A percentile compares a stretch with the other conserved stretches of the same genome.
Conservation (phyloP, 163 green algal genomes). For the Volvox carteri region DNA sequence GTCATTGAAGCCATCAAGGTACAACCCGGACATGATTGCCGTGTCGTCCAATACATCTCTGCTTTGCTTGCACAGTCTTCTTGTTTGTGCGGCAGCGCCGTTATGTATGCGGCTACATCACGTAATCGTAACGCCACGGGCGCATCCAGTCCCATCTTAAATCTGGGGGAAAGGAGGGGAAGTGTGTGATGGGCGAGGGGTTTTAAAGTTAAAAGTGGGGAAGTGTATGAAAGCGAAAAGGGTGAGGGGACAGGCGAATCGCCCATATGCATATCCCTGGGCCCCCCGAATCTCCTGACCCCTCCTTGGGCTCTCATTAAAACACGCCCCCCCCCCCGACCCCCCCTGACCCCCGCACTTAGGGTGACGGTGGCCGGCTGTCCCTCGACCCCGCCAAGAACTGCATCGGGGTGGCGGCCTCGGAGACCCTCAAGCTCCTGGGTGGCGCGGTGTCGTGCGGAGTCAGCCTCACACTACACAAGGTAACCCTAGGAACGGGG, state of each 20-base stretch:
- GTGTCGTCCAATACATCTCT: too few relatives aligned
- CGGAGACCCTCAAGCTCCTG: constrained; percentile 91
- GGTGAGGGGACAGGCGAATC: background rate
- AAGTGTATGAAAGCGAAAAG: too few relatives aligned
- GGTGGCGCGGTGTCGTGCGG: constrained; percentile 75
- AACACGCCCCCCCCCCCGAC: background rate
- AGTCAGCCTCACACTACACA: constrained; percentile 80
- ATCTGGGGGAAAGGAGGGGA: too few relatives aligned
- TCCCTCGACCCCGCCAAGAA: constrained; percentile 87
- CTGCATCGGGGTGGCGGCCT: constrained; percentile 94
- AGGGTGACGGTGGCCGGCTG: constrained; percentile 92
- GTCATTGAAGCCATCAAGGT: constrained; percentile 90
- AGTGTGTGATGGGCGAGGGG: background rate
- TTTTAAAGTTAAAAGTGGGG: background rate
- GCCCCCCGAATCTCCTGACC: too few relatives aligned
- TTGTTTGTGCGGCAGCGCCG: too few relatives aligned
- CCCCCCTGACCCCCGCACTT: background rate
- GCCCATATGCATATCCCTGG: background rate
- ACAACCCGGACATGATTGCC: too few relatives aligned
- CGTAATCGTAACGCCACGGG: too few relatives aligned
- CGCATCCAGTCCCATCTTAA: too few relatives aligned
- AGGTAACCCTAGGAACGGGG: constrained; percentile 75
- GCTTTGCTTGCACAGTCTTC: too few relatives aligned
- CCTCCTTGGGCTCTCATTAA: too few relatives aligned
- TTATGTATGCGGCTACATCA: too few relatives aligned